Evolutionary conservation across 495 filamentous ascomycete species (phyloP).

Genomic region (Podospora didyma): DNA sequence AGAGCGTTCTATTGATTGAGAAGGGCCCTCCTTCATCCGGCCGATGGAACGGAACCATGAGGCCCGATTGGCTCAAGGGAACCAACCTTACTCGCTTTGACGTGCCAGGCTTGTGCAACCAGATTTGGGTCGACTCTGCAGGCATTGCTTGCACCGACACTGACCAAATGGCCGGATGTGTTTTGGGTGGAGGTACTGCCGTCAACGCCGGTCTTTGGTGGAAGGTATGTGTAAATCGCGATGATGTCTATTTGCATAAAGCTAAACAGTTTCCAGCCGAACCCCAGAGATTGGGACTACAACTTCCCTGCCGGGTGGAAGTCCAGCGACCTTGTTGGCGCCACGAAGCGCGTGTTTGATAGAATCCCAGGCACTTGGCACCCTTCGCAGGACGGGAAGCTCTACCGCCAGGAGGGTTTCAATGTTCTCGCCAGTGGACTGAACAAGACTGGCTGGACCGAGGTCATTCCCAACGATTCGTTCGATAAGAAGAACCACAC

Average conservation of each 20-base stretch:
- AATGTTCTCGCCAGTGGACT: constrained; percentile 56
- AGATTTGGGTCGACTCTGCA: constrained; percentile 58
- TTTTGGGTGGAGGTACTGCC: constrained; percentile 69
- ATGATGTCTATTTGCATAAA: background rate
- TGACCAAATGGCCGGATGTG: constrained; percentile 68
- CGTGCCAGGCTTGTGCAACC: constrained; percentile 68
- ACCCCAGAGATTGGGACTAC: constrained; percentile 61
- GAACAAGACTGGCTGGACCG: constrained; percentile 54
- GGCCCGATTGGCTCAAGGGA: constrained; percentile 58
- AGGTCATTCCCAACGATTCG: constrained; percentile 55
- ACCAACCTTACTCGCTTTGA: constrained; percentile 70
- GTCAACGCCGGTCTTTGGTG: constrained; percentile 63
- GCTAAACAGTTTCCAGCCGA: constrained; percentile 19
- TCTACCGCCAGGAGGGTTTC: constrained; percentile 65
- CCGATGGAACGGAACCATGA: constrained; percentile 53
- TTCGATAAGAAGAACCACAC: constrained; percentile 62
- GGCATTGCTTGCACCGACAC: constrained; percentile 65
- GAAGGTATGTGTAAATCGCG: constrained; percentile 29
- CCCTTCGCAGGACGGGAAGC: constrained; percentile 63
- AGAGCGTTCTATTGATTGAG: constrained; percentile 61
- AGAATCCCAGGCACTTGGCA: constrained; percentile 65
- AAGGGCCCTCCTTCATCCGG: constrained; percentile 58
- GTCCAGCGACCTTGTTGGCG: constrained; percentile 53
- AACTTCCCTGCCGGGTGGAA: constrained; percentile 77
- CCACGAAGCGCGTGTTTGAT: constrained; percentile 58